Conservation (phyloP, 441 rosid genomes). For the Eruca vesicaria region DNA sequence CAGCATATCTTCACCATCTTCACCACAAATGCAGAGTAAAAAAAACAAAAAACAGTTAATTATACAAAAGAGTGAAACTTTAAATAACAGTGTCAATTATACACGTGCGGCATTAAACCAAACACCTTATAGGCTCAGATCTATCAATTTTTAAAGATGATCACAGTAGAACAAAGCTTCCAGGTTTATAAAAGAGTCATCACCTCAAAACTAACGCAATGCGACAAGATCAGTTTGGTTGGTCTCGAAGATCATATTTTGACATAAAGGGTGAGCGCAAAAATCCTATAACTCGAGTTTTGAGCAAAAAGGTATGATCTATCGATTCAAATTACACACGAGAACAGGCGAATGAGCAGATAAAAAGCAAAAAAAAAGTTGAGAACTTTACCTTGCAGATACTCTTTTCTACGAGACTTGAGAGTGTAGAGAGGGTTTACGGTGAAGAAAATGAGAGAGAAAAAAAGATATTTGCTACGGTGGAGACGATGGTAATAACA, state of each 20-base stretch:
- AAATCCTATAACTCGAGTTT: not conserved
- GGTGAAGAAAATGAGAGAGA: constrained; percentile 28
- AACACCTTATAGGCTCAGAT: constrained; percentile 23
- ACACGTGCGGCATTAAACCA: constrained; percentile 5
- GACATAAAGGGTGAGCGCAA: not conserved
- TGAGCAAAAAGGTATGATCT: not conserved
- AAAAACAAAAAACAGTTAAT: not conserved
- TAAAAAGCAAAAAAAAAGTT: not conserved
- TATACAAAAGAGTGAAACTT: not conserved
- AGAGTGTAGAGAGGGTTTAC: constrained; percentile 1
- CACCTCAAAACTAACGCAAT: not conserved
- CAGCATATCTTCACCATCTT: constrained; percentile 65
- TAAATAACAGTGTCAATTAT: not conserved
- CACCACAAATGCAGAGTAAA: not conserved
- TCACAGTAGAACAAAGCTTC: not conserved
- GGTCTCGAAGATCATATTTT: not conserved
- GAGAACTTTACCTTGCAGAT: constrained; percentile 31
- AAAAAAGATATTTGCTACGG: constrained; percentile 3
- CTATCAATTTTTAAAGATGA: not conserved
- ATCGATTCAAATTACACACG: not conserved
- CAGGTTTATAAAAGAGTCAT: no score
- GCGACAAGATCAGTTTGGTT: not conserved
- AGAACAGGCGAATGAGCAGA: not conserved
- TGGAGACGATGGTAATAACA: constrained; percentile 8
- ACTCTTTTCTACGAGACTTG: not conserved